Percentiles rank a stretch among this genome's conserved stretches.
Conservation (phyloP, 2,329 filamentous ascomycete species). For the Saccharata proteae region DNA sequence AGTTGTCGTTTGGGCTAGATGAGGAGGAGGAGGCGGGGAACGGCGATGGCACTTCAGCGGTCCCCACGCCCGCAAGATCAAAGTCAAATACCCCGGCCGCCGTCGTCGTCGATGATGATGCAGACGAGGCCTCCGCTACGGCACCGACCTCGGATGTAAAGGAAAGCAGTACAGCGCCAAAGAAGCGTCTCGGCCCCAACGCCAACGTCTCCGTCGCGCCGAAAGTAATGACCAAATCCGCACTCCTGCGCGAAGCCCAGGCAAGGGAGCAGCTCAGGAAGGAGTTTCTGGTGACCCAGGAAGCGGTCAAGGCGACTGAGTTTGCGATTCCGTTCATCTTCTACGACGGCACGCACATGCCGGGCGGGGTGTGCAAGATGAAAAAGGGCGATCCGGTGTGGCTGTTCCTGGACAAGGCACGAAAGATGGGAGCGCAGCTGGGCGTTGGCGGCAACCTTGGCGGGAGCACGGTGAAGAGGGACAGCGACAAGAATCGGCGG, state of each 20-base stretch:
- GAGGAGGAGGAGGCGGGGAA: constrained; percentile 45
- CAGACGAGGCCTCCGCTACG: constrained; percentile 16
- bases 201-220: constrained; percentile 50
- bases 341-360: constrained; percentile 85
- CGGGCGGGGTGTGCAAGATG: constrained; percentile 70
- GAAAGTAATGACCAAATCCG: constrained; percentile 63
- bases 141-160: too few relatives aligned
- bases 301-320: constrained; percentile 77
- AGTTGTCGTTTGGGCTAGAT: constrained; percentile 58
- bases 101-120: constrained; percentile 16
- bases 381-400: constrained; percentile 91
- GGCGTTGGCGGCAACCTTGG: constrained; percentile 58
- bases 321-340: constrained; percentile 92
- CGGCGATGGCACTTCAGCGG: constrained; percentile 21
- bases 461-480: too few relatives aligned
- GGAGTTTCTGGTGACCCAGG: constrained; percentile 73
- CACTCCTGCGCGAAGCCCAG: constrained; percentile 66
- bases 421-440: constrained; percentile 77
- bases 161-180: constrained; percentile 31
- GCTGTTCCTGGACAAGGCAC: constrained; percentile 83
- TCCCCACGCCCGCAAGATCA: constrained; percentile 23
- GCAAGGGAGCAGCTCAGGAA: constrained; percentile 62
- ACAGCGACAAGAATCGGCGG: constrained; percentile 53
- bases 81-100: constrained; percentile 24
- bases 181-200: constrained; percentile 48